Evolutionary conservation across 2,329 filamentous ascomycete species (phyloP), one percentile per base, ranked within the genome.

Genomic region (Aspergillus tubingensis): DNA sequence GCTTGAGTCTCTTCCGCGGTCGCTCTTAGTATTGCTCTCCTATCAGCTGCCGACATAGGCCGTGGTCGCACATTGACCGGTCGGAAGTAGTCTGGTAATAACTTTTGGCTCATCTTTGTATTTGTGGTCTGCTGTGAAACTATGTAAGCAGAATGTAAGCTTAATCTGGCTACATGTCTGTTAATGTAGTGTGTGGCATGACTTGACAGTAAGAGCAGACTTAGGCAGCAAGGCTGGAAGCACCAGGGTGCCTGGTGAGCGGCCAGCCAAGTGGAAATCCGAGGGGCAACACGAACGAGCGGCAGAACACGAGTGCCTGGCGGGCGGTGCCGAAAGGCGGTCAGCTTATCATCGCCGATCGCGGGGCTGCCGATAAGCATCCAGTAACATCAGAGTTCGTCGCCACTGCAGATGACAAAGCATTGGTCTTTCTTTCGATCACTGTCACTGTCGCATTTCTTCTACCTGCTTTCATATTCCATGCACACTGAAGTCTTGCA

Each of bases 1-100:
- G 65, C 63, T 39, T 74, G 76, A 8, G 84, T 86, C 65, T 86
- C 82, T 53, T 72, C 69, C 5, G 83, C 82, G 17, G 78, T 71
- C 7, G 70, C 73, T 8, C 75, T 72, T n/a, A 85, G 76, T 8
- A 60, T 61, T 54, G 59, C 65, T 52, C 66, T 65, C 38, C 41
- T 44, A 44, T 55, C 39, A 13, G 10, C 11, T n/a, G 10, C n/a
- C 17, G 15, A 19, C n/a, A 21, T 44, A 21, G 53, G n/a, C 15
- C 39, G 53, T 6, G 41, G 23, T 23, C 25, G 21, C 25, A 13
- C 23, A 6, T 44, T 55, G 23, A 55, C n/a, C 8, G 53, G 53
- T 4, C 53, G 53, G 17, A 54, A 55, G 21, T 55, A 55, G 32
- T 47, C 27, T 19, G 53, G 11, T 25, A 55, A 44, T 23, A 8